phyloP scores from a whole-genome alignment of 2,329 filamentous ascomycete species.

The Beauveria scarabaeidicola region DNA sequence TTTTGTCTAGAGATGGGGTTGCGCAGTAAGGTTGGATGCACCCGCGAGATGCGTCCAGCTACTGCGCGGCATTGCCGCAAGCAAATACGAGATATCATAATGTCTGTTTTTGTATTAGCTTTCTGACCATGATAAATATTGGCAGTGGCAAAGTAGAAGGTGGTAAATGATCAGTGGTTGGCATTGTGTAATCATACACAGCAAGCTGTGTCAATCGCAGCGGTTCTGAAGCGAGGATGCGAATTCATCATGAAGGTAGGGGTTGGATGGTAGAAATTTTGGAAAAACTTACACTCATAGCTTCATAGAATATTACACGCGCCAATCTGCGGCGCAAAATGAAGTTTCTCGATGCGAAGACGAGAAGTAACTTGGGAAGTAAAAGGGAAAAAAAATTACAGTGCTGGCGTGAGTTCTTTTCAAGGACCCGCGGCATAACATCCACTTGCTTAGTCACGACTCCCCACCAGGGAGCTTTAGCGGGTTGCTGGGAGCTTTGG shows the following conservation, averaged over 20 bases:
- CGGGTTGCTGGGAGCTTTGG: background rate
- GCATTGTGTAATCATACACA: constrained; percentile 36
- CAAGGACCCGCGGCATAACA: background rate
- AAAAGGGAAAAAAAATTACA: background rate
- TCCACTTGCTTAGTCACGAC: constrained; percentile 9
- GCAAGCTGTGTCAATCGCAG: constrained; percentile 41
- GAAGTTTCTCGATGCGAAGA: background rate
- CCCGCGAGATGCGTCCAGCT: background rate
- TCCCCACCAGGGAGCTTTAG: constrained; percentile 1
- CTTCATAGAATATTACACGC: constrained; percentile 15
- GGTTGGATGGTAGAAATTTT: background rate
- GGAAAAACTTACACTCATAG: constrained; percentile 30
- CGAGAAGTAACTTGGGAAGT: background rate
- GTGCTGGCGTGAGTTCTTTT: constrained; percentile 3
- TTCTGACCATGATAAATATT: constrained; percentile 1
- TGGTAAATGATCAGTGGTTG: constrained; percentile 26
- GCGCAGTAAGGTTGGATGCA: background rate
- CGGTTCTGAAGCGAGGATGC: constrained; percentile 41
- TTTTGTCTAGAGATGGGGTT: background rate
- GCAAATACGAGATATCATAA: constrained; percentile 30
- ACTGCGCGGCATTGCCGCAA: constrained; percentile 26
- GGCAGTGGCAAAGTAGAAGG: constrained; percentile 10
- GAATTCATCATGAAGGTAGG: constrained; percentile 31
- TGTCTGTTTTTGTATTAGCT: constrained; percentile 20
- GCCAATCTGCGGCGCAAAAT: background rate